These are phyloP conservation scores for Candida tropicalis DNA, from an alignment of 1,139 yeast genomes.

Conservation along the genomic window DNA sequence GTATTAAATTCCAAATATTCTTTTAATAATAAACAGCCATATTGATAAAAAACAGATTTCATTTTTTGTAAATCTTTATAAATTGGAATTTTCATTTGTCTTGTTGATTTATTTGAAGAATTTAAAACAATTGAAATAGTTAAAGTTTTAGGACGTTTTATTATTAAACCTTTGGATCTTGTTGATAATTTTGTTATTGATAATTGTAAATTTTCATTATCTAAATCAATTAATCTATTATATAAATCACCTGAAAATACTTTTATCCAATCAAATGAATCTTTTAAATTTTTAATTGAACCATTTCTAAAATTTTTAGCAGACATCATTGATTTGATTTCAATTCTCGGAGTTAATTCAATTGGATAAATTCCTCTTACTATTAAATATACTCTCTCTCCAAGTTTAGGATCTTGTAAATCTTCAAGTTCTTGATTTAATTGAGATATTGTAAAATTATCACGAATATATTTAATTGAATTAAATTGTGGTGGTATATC, in stretches of 20 bases:
- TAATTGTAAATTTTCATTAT: constrained; percentile 60
- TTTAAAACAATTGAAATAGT: constrained; percentile 34
- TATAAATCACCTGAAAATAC: constrained; percentile 82
- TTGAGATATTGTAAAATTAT: constrained; percentile 39
- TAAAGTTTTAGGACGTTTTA: constrained; percentile 56
- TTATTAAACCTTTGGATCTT: constrained; percentile 20
- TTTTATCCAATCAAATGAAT: constrained; percentile 75
- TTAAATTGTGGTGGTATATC: constrained; percentile 42
- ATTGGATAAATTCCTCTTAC: constrained; percentile 63
- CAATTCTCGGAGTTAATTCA: constrained; percentile 59
- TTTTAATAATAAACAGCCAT: constrained; percentile 34
- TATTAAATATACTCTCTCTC: constrained; percentile 54
- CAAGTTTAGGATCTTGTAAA: constrained; percentile 37
- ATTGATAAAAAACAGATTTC: constrained; percentile 27
- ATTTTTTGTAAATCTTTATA: constrained; percentile 43
- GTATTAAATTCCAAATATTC: constrained; percentile 32
- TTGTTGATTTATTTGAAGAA: constrained; percentile 35
- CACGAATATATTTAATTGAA: constrained; percentile 52
- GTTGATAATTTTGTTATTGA: constrained; percentile 27
- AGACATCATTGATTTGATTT: constrained; percentile 85
- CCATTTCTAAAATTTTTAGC: constrained; percentile 70
- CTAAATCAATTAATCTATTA: constrained; percentile 70
- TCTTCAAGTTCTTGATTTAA: constrained; percentile 36
- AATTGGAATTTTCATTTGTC: constrained; percentile 48
- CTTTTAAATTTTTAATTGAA: constrained; percentile 51